Evolutionary conservation across 2,329 filamentous ascomycete genomes (phyloP), one percentile per base, ranked within the genome.

Genomic region (Alternaria burnsii): DNA sequence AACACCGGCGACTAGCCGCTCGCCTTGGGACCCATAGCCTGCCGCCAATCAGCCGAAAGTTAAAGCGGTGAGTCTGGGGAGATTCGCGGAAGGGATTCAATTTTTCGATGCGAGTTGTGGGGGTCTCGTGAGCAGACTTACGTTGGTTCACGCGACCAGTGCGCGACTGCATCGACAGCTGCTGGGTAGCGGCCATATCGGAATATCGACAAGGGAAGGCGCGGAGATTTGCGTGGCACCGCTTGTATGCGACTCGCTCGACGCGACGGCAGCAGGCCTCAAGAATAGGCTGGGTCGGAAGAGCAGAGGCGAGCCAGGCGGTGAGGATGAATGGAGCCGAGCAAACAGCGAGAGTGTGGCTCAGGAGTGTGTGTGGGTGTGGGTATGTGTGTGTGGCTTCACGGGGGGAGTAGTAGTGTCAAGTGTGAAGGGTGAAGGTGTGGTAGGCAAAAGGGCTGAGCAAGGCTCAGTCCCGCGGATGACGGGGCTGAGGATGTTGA

Each of bases 11-110:
- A 99, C 95, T 63, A 98, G 89, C 69, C 95, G 91, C 82, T 98
- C 94, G 82, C 94, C 94, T 79, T 93, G 91, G 61, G 91, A 83
- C 75, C 92, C 94, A 82, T 98, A 99, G 76, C 94, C 95, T 98
- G 81, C 57, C 40, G 52, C 50, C 43, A 61, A 59, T 70, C 62
- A 71, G 66, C 61, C 36, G 32, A 30, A 34, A 14, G 34, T 50
- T 42, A 53, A 59, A 53, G 47, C 24, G 32, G 55, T 53, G 32
- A 56, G 24, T n/a, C 18, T 42, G 59, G 55, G 24, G 12, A n/a
- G 43, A 66, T 58, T 55, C 63, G 67, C 54, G 44, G 52, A 16
- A 11, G 9, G 26, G 34, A 10, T 47, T 26, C 61, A 66, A 48
- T 43, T 48, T 16, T 34, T 26, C 6, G 24, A 5, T 20, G 32